Evolutionary conservation across 2,329 filamentous ascomycete species (phyloP).

Genomic region (Microthyrium microscopicum): DNA sequence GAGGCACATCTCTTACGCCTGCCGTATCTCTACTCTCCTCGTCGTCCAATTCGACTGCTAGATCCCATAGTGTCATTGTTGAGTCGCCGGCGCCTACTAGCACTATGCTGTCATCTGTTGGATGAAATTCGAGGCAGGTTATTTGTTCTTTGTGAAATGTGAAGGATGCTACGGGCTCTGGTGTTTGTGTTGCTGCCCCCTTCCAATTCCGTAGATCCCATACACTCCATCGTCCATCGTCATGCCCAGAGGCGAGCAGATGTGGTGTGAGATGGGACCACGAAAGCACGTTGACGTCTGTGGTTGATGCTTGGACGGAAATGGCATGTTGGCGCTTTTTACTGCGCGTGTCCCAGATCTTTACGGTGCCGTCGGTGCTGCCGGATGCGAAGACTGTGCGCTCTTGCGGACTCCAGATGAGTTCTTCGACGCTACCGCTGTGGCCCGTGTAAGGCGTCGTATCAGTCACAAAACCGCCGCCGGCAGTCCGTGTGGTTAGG

Average conservation of each 20-base stretch:
- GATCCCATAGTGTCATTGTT: slow-evolving; percentile 89
- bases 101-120: slow-evolving; percentile 89
- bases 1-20: slow-evolving; percentile 76
- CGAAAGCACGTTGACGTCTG: slow-evolving; percentile 90
- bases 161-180: slow-evolving; percentile 80
- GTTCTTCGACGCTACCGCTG: slow-evolving; percentile 71
- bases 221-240: slow-evolving; percentile 86
- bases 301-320: slow-evolving; percentile 64
- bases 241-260: slow-evolving; percentile 78
- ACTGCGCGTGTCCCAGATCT: slow-evolving; percentile 87
- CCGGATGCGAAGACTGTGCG: slow-evolving; percentile 87
- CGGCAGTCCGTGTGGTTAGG: slow-evolving; percentile 68
- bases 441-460: slow-evolving; percentile 72
- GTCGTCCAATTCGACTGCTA: slow-evolving; percentile 91
- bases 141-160: slow-evolving; percentile 93
- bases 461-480: slow-evolving; percentile 80
- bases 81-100: slow-evolving; percentile 85
- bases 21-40: slow-evolving; percentile 87
- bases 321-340: slow-evolving; percentile 82
- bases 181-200: slow-evolving; percentile 38
- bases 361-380: slow-evolving; percentile 84
- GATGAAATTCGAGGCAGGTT: slow-evolving; percentile 93
- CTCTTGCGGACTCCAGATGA: slow-evolving; percentile 93
- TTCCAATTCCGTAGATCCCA: slow-evolving; percentile 98
- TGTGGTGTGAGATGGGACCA: slow-evolving; percentile 85